Evolutionary conservation across 441 rosid species (phyloP).

Genomic region (Gossypium lobatum): DNA sequence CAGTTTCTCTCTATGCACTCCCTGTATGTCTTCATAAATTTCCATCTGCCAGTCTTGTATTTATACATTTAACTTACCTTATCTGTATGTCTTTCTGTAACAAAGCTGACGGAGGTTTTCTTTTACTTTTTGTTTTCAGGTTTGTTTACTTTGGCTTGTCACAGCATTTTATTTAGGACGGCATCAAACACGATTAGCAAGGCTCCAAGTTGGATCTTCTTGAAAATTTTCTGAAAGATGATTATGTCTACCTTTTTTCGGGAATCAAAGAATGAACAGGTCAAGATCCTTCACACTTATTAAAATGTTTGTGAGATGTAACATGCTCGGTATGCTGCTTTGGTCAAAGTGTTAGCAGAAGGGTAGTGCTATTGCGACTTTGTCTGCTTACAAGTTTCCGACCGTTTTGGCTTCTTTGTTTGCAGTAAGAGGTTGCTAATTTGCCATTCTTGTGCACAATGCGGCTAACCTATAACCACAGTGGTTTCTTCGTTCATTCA

Average conservation of each 20-base stretch:
- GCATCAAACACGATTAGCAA: slow-evolving; percentile 70
- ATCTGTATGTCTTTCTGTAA: not conserved
- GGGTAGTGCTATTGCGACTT: not conserved
- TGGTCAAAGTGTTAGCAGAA: not conserved
- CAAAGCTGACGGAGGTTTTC: not conserved
- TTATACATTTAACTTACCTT: not conserved
- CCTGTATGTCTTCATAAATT: slow-evolving; percentile 45
- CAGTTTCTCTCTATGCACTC: slow-evolving; percentile 67
- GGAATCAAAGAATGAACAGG: not conserved
- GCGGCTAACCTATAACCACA: not conserved
- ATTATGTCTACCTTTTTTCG: not conserved
- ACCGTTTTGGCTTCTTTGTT: not conserved
- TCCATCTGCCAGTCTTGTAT: not conserved
- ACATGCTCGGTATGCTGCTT: not conserved
- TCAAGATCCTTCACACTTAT: not conserved
- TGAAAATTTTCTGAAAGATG: slow-evolving; percentile 14
- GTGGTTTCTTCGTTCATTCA: not conserved
- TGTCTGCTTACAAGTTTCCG: not conserved
- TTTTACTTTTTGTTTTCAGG: slow-evolving; percentile 27
- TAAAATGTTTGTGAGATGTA: not conserved
- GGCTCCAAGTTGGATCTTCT: slow-evolving; percentile 33
- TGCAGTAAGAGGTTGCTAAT: not conserved
- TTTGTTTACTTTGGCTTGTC: slow-evolving; percentile 64
- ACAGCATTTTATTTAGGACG: slow-evolving; percentile 73
- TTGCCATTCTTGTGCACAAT: not conserved